phyloP scores from a whole-genome alignment of 164 flowering plant species.

The Houttuynia cordata region DNA sequence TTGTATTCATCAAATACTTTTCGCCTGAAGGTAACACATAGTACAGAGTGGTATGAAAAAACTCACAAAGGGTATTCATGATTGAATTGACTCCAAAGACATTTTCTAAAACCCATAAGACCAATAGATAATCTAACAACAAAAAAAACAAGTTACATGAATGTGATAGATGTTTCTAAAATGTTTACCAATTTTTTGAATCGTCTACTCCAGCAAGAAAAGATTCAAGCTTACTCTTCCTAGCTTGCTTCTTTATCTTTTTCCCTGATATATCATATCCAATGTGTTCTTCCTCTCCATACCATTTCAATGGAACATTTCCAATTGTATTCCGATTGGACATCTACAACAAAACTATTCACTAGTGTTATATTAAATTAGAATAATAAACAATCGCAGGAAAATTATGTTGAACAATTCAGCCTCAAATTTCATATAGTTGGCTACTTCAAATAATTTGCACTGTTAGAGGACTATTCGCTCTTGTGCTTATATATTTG shows the following conservation, averaged over 20 bases:
- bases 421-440: too few species aligned
- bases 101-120: not conserved
- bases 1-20: conserved; percentile 73
- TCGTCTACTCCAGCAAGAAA: conserved; percentile 67
- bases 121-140: too few species aligned
- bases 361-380: too few species aligned
- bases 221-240: conserved; percentile 55
- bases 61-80: too few species aligned
- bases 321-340: conserved; percentile 82
- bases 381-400: not conserved
- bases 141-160: not conserved
- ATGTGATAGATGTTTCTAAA: too few species aligned
- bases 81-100: not conserved
- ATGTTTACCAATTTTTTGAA: conserved; percentile 59
- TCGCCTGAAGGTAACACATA: conserved; percentile 38
- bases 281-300: conserved; percentile 82
- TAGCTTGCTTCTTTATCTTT: conserved; percentile 78
- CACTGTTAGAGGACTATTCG: too few species aligned
- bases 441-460: too few species aligned
- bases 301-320: conserved; percentile 78
- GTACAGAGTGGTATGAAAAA: not conserved
- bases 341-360: conserved; percentile 28
- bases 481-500: too few species aligned
- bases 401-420: too few species aligned
- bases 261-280: conserved; percentile 84